phyloP scores from a whole-genome alignment of 116 monocot genomes.

The Dioscorea cayenensis region DNA sequence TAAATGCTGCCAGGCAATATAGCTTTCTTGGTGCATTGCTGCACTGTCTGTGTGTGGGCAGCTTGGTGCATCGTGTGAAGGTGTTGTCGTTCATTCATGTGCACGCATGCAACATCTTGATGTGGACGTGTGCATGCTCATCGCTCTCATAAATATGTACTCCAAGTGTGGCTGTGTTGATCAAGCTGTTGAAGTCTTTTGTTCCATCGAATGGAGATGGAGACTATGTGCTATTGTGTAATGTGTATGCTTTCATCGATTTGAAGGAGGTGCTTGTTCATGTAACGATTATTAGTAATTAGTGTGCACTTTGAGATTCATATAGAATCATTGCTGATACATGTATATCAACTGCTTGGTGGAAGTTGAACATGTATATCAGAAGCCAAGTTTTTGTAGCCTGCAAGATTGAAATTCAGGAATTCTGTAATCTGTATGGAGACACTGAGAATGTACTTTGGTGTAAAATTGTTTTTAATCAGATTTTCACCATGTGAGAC shows the following conservation, averaged over 20 bases:
- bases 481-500: too few relatives aligned
- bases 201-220: neutral
- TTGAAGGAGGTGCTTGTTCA: conserved; percentile 66
- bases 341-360: neutral
- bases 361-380: too few relatives aligned
- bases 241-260: conserved; percentile 55
- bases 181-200: neutral
- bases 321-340: neutral
- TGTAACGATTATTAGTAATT: conserved; percentile 88
- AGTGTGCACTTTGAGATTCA: neutral
- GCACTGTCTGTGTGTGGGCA: conserved; percentile 7
- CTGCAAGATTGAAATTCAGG: too few relatives aligned
- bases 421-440: too few relatives aligned
- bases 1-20: conserved; percentile 79
- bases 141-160: conserved; percentile 6
- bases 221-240: conserved; percentile 4
- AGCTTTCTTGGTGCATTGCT: conserved; percentile 4
- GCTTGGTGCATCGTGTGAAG: conserved; percentile 1
- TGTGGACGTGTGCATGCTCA: neutral
- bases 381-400: too few relatives aligned
- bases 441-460: too few relatives aligned
- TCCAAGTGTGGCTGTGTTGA: neutral
- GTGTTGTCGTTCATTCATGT: conserved; percentile 9
- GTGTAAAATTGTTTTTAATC: too few relatives aligned
- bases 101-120: neutral